Conservation (phyloP, 2,329 filamentous ascomycete species). For the Plectosphaerella cucumerina region DNA sequence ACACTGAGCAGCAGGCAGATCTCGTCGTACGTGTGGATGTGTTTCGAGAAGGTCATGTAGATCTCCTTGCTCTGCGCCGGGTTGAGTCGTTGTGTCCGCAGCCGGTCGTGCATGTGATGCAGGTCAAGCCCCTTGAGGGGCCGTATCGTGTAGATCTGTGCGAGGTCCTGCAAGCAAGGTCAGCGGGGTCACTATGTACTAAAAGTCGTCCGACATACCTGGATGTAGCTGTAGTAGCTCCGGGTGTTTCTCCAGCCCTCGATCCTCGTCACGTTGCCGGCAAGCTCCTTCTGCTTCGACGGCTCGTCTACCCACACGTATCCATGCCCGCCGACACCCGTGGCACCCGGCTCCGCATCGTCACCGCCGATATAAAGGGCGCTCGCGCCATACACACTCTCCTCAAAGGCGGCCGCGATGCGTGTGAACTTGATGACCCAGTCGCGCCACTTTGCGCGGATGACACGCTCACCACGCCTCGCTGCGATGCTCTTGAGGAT, state of each 20-base stretch:
- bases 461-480: slow-evolving; percentile 82
- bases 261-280: slow-evolving; percentile 86
- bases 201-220: slow-evolving; percentile 54
- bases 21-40: slow-evolving; percentile 76
- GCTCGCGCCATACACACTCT: slow-evolving; percentile 89
- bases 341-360: slow-evolving; percentile 56
- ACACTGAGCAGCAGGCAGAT: slow-evolving; percentile 80
- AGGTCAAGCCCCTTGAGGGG: slow-evolving; percentile 81
- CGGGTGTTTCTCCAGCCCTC: slow-evolving; percentile 96
- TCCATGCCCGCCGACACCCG: slow-evolving; percentile 71
- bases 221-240: slow-evolving; percentile 93
- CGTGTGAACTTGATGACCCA: slow-evolving; percentile 95
- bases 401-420: slow-evolving; percentile 89
- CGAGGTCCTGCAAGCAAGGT: slow-evolving; percentile 50
- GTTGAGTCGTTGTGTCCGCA: slow-evolving; percentile 76
- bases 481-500: slow-evolving; percentile 79
- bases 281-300: slow-evolving; percentile 77
- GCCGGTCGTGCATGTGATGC: slow-evolving; percentile 86
- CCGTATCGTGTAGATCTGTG: slow-evolving; percentile 57
- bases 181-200: neutral
- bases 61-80: slow-evolving; percentile 76
- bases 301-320: slow-evolving; percentile 91
- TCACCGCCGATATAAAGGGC: slow-evolving; percentile 81
- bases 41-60: slow-evolving; percentile 74
- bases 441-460: slow-evolving; percentile 87